Base-by-base conservation (phyloP, 2,329 filamentous ascomycete species). In the Peltaster fructicola region DNA sequence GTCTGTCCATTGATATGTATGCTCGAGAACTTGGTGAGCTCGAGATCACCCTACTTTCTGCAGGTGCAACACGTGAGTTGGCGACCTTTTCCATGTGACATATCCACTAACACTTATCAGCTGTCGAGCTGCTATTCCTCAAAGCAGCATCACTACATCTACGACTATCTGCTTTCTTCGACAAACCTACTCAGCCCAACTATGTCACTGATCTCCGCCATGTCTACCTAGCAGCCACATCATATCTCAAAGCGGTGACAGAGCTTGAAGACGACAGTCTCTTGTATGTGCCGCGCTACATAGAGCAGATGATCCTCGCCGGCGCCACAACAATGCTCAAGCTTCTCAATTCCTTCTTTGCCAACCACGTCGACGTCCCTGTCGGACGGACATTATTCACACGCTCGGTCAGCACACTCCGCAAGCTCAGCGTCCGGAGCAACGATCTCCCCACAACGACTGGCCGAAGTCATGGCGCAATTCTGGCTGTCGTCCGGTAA, bases 251-350 rank as follows among this genome's bases (percentile, higher is more conserved):
- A 19, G 59, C 59, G 31, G 81, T 81, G 41, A 59, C 82, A 12
- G 73, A 79, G 25, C 46, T 54, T 50, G 17, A 47, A 16, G 42
- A 48, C 25, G 60, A 65, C 6, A 60, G 62, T 23, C 62, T 74
- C 24, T 54, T 81, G 14, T 63, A 64, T 24, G 73, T 76, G 68
- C 35, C 80, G 75, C 36, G 45, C 45, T 84, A 84, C 48, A 68
- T 85, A 25, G 72, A 81, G 44, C 78, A 85, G 49, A 84, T 85
- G 73, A 68, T 82, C 29, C 68, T 84, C n/a, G 78, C 77, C 2
- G 76, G 73, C 4, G 72, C 73, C 3, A 82, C 82, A 39, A 72
- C 76, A 1, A 55, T 88, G 23, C 61, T 84, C 32, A 85, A 84
- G 38, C 54, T 76, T 41, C 59, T 85, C 29, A 73, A 84, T 52